phyloP scores from a whole-genome alignment of 495 filamentous ascomycete genomes.

The Daldinia caldariorum region DNA sequence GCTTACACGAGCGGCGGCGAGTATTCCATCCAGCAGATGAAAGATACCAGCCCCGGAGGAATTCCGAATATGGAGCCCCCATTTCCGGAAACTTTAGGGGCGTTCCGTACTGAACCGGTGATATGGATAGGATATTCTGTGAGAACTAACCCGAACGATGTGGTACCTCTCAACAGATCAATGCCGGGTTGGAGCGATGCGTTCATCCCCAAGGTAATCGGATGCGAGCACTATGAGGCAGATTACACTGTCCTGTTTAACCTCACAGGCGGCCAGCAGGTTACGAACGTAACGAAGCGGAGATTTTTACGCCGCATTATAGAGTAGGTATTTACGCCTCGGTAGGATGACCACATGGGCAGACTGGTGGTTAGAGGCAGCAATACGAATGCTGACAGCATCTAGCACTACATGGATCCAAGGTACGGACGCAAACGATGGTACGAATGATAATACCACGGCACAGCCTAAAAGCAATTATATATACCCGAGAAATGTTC shows the following conservation, averaged over 20 bases:
- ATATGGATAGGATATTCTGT: slow-evolving; percentile 51
- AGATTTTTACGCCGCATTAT: background rate
- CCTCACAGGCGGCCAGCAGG: background rate
- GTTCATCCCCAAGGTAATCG: slow-evolving; percentile 52
- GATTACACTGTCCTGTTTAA: slow-evolving; percentile 5
- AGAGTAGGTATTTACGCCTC: background rate
- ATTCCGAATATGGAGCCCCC: slow-evolving; percentile 32
- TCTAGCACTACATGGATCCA: slow-evolving; percentile 48
- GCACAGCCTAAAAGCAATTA: slow-evolving; percentile 43
- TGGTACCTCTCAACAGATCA: slow-evolving; percentile 34
- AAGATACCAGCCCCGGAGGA: background rate
- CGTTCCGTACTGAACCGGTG: slow-evolving; percentile 53
- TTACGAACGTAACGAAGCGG: background rate
- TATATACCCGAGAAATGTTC: slow-evolving; percentile 44
- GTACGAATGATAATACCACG: slow-evolving; percentile 52
- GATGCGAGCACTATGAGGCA: slow-evolving; percentile 53
- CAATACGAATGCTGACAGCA: slow-evolving; percentile 37
- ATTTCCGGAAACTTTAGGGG: slow-evolving; percentile 49
- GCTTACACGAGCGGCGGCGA: slow-evolving; percentile 50
- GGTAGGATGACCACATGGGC: background rate
- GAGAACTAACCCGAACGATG: slow-evolving; percentile 36
- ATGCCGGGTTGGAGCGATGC: slow-evolving; percentile 43
- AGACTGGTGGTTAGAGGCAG: no score
- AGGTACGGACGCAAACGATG: slow-evolving; percentile 47
- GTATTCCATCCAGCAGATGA: slow-evolving; percentile 37